These are phyloP conservation scores for Gaultheria prostrata DNA, from an alignment of 148 eudicot genomes.

Conservation along the genomic window DNA sequence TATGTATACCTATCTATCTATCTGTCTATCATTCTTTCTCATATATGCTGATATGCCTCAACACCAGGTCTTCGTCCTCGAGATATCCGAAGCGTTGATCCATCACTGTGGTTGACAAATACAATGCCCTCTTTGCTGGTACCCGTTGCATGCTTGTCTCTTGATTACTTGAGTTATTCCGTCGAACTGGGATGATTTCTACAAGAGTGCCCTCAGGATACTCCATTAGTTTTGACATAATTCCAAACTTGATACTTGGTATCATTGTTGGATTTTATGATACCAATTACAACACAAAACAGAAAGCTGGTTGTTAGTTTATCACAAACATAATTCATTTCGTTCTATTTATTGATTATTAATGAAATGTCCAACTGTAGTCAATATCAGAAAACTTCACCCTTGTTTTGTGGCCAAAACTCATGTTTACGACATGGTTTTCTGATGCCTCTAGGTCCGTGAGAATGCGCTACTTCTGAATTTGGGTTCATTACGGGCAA, in stretches of 20 bases:
- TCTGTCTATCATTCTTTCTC: neutral
- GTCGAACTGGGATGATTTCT: neutral
- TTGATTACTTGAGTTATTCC: constrained; percentile 1
- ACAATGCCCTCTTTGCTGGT: constrained; percentile 97
- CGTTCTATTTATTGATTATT: neutral
- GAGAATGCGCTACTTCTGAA: constrained; percentile 89
- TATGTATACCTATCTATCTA: neutral
- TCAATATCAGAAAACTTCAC: neutral
- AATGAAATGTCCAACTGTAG: neutral
- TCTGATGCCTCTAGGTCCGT: constrained; percentile 57
- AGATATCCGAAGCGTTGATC: constrained; percentile 93
- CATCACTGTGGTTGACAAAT: constrained; percentile 96
- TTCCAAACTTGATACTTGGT: neutral
- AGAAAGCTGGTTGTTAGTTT: neutral
- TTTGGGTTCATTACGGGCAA: constrained; percentile 91
- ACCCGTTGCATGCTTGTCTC: constrained; percentile 18
- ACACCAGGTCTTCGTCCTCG: constrained; percentile 95
- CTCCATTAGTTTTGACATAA: neutral
- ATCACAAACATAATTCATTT: neutral
- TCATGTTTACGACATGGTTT: constrained; percentile 7
- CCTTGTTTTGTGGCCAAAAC: neutral
- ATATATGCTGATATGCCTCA: neutral
- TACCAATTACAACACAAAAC: neutral
- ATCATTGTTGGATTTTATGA: neutral
- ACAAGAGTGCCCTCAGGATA: neutral